Evolutionary conservation across 2,329 filamentous ascomycete genomes (phyloP), one percentile per base, ranked within the genome.

Genomic region (Aureobasidium pullulans): DNA sequence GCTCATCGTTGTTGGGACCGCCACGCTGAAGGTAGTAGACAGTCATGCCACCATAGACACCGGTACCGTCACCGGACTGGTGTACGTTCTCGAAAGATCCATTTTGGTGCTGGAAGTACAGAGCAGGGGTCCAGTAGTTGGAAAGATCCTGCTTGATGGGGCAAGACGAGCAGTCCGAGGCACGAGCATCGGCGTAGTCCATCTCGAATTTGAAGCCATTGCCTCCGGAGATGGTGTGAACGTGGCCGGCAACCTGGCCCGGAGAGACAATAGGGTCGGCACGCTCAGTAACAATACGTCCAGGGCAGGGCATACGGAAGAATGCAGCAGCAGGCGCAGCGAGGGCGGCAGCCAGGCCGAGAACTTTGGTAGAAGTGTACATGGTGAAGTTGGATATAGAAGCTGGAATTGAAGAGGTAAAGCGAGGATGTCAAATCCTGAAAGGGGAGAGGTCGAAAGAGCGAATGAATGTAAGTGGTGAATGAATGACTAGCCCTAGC

Each of bases 71-170:
- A 13, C 81, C 81, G 44, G 75, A 71, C 54, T 81, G 76, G 6
- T 84, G 78, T n/a, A 91, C 88, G 42, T 80, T 79, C 40, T 65
- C 61, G 71, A 85, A 82, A 50, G 79, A 80, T 54, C 81, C 81
- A 63, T 84, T 83, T 64, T 80, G 74, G 67, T 83, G 79, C 63
- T 87, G 72, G 66, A 86, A 89, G 73, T 85, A 90, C 3, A 90
- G 75, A 16, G 77, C 76, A 2, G 88, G 87, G 60, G 85, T 83
- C 88, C 88, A 91, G 77, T 92, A 91, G 73, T 87, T 87, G 66
- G 82, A 88, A 69, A 84, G 78, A 74, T 91, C 88, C 59, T 82
- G 82, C 66, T 80, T 83, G 69, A 89, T 78, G 62, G 80, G 79
- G 70, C 88, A 87, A 36, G 85, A 89, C 46, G 84, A 88, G 78